phyloP scores from a whole-genome alignment of 208 protist genomes.

The Acanthamoeba polyphaga region DNA sequence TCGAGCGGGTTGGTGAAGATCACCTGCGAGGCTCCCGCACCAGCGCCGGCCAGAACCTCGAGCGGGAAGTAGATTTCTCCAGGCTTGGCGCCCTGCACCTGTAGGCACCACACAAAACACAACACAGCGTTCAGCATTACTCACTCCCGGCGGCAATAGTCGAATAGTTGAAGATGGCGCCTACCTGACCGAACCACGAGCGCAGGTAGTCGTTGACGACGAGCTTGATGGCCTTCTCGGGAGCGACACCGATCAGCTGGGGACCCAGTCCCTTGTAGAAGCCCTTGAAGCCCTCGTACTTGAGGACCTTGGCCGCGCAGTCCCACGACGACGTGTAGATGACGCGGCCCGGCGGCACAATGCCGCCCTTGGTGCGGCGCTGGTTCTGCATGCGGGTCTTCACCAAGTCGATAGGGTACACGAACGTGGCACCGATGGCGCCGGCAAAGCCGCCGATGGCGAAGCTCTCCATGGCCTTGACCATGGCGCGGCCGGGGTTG shows the following conservation, averaged over 20 bases:
- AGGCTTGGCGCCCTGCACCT: constrained; percentile 56
- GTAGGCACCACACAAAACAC: not conserved
- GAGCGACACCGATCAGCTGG: constrained; percentile 89
- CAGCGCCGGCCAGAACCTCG: constrained; percentile 86
- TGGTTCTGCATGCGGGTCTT: constrained; percentile 90
- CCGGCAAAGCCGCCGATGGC: constrained; percentile 72
- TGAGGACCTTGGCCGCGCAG: constrained; percentile 52
- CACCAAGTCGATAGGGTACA: constrained; percentile 90
- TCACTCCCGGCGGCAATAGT: not conserved
- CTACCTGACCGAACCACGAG: constrained; percentile 78
- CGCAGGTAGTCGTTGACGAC: constrained; percentile 87
- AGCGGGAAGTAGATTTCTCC: constrained; percentile 87
- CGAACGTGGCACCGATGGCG: constrained; percentile 80
- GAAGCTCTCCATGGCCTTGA: constrained; percentile 80
- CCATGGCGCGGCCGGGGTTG: constrained; percentile 39
- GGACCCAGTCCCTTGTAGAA: constrained; percentile 87
- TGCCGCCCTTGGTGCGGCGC: constrained; percentile 68
- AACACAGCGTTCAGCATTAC: not conserved
- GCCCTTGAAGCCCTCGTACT: constrained; percentile 81
- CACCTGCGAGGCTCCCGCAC: constrained; percentile 87
- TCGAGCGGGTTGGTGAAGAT: constrained; percentile 90
- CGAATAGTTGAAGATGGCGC: not conserved
- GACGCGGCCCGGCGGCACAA: constrained; percentile 33
- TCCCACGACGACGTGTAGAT: constrained; percentile 57
- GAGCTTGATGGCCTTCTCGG: constrained; percentile 90